phyloP scores from a whole-genome alignment of 1,284 basidiomycete genomes.

The Apiotrichum akiyoshidainum region DNA sequence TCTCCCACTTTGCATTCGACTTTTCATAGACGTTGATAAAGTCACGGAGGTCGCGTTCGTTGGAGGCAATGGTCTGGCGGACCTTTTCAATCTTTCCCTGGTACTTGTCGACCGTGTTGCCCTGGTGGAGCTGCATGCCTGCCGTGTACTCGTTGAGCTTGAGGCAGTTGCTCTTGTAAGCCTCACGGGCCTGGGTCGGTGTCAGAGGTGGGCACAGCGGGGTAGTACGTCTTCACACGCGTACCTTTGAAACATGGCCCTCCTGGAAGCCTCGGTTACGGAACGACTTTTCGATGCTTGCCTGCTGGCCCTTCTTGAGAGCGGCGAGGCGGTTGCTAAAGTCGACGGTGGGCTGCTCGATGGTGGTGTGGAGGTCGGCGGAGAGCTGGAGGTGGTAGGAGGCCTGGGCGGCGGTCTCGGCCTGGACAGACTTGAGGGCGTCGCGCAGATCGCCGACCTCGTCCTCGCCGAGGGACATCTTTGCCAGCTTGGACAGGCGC shows the following conservation, averaged over 20 bases:
- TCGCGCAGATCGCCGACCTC: conserved; percentile 84
- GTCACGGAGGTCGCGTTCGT: conserved; percentile 87
- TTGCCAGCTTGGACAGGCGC: conserved; percentile 75
- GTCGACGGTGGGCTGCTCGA: conserved; percentile 65
- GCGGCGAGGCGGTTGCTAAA: conserved; percentile 67
- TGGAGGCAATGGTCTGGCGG: conserved; percentile 79
- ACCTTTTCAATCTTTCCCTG: conserved; percentile 82
- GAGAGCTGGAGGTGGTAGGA: conserved; percentile 60
- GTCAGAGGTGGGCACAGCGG: neutral
- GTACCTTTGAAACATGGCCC: conserved; percentile 68
- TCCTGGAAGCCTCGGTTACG: conserved; percentile 82
- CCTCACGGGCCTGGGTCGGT: conserved; percentile 66
- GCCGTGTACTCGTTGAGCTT: conserved; percentile 95
- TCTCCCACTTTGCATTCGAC: conserved; percentile 83
- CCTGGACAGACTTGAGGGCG: conserved; percentile 70
- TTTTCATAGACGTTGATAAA: conserved; percentile 78
- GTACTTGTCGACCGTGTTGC: conserved; percentile 89
- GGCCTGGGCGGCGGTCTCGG: conserved; percentile 76
- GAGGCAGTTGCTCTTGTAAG: conserved; percentile 91
- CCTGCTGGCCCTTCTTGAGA: conserved; percentile 66
- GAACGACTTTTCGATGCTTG: conserved; percentile 77
- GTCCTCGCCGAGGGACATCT: conserved; percentile 71
- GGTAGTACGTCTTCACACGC: neutral
- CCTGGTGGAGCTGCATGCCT: conserved; percentile 87
- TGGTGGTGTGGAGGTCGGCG: conserved; percentile 69